phyloP scores from a whole-genome alignment of 139 green algal genomes.

The Astrephomene gubernaculifera region DNA sequence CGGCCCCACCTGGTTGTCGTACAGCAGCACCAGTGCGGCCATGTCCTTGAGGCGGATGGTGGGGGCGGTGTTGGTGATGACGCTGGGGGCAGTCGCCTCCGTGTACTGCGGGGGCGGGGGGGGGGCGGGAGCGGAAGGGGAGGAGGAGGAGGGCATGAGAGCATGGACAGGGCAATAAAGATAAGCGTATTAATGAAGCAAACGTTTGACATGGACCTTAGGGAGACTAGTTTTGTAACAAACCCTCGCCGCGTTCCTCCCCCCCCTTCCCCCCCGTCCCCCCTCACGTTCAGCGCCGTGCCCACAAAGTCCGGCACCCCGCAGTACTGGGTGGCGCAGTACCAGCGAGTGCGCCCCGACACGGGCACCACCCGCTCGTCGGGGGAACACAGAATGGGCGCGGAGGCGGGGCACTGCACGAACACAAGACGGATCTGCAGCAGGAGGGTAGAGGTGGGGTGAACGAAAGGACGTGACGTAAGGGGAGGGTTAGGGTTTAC shows the following conservation, averaged over 20 bases:
- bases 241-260: not conserved
- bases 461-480: not conserved
- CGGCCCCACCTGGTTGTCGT: slow-evolving; percentile 24
- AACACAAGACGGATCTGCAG: slow-evolving; percentile 52
- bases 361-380: slow-evolving; percentile 23
- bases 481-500: not conserved
- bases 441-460: not conserved
- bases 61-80: not conserved
- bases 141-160: not conserved
- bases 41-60: not conserved
- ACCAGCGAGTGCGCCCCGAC: slow-evolving; percentile 23
- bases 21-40: not conserved
- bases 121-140: not conserved
- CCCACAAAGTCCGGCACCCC: slow-evolving; percentile 26
- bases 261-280: not conserved
- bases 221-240: no score
- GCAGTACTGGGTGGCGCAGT: slow-evolving; percentile 22
- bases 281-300: not conserved
- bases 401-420: slow-evolving; percentile 40
- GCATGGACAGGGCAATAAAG: no score
- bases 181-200: no score
- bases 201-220: no score
- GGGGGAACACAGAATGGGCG: slow-evolving; percentile 7
- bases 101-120: not conserved
- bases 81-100: not conserved